A percentile compares a stretch with the other conserved stretches of the same genome.
Conservation (phyloP, 1,284 basidiomycete genomes). For the Cryptococcus jaspeensis region DNA sequence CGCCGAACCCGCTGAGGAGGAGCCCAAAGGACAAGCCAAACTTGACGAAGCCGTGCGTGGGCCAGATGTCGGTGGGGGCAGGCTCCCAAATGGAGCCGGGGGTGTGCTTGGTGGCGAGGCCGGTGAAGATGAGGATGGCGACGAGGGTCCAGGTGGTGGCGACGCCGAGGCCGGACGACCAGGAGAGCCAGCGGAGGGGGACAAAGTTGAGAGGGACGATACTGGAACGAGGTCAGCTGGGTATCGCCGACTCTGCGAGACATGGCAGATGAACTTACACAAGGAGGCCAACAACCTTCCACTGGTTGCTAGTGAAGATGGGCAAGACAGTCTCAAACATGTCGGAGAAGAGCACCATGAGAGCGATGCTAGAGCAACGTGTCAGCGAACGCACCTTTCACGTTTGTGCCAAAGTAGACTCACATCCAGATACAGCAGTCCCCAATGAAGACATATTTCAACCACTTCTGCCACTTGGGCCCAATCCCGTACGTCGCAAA, state of each 20-base stretch:
- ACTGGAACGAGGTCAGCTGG: slow-evolving; percentile 47
- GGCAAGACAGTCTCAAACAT: slow-evolving; percentile 73
- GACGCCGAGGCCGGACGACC: slow-evolving; percentile 78
- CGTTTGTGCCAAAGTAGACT: slow-evolving; percentile 10
- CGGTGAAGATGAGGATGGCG: slow-evolving; percentile 77
- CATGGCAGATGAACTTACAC: slow-evolving; percentile 57
- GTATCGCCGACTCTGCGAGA: not conserved
- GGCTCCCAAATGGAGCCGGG: slow-evolving; percentile 82
- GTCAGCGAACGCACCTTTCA: not conserved
- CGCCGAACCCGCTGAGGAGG: slow-evolving; percentile 74
- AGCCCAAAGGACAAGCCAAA: slow-evolving; percentile 79
- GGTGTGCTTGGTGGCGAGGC: slow-evolving; percentile 54
- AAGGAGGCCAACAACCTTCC: slow-evolving; percentile 70
- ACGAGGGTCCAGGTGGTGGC: slow-evolving; percentile 73
- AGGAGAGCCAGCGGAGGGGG: slow-evolving; percentile 80
- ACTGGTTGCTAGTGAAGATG: slow-evolving; percentile 63
- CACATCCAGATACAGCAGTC: slow-evolving; percentile 68
- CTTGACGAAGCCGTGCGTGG: slow-evolving; percentile 58
- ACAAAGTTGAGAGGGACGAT: slow-evolving; percentile 79
- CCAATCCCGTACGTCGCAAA: slow-evolving; percentile 55
- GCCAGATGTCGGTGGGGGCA: slow-evolving; percentile 68
- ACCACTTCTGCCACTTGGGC: slow-evolving; percentile 62
- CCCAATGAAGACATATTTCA: slow-evolving; percentile 73
- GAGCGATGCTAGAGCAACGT: slow-evolving; percentile 61
- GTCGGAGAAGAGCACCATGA: slow-evolving; percentile 81